Evolutionary conservation across 768 basidiomycete genomes (phyloP).

Genomic region (Amanita inopinata): DNA sequence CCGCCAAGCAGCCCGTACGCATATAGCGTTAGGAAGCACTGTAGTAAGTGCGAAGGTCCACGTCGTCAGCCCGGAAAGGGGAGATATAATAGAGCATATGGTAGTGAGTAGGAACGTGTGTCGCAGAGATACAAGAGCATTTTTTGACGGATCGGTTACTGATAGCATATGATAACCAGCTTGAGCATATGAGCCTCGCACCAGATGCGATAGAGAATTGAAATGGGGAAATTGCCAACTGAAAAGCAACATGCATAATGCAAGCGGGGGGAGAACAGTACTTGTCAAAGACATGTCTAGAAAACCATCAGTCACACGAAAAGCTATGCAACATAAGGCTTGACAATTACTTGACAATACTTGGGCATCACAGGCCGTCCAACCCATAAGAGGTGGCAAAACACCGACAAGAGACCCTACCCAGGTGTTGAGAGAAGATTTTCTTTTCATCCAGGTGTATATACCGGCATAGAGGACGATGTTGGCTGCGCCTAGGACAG

Average conservation of each 20-base stretch:
- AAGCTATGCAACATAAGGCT: no score
- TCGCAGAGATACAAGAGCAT: slow-evolving; percentile 77
- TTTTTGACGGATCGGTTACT: slow-evolving; percentile 66
- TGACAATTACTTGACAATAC: slow-evolving; percentile 43
- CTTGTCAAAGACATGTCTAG: slow-evolving; percentile 47
- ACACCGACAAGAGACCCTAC: slow-evolving; percentile 88
- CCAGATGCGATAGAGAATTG: slow-evolving; percentile 82
- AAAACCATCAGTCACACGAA: no score
- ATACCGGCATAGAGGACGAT: slow-evolving; percentile 83
- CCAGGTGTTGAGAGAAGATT: slow-evolving; percentile 82
- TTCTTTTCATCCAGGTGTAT: slow-evolving; percentile 91
- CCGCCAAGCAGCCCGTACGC: slow-evolving; percentile 54
- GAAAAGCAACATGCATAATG: slow-evolving; percentile 78
- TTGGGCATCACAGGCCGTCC: slow-evolving; percentile 85
- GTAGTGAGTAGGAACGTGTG: slow-evolving; percentile 72
- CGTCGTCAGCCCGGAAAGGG: slow-evolving; percentile 87
- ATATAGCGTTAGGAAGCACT: slow-evolving; percentile 64
- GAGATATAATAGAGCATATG: slow-evolving; percentile 71
- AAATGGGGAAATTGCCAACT: slow-evolving; percentile 99
- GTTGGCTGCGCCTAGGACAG: slow-evolving; percentile 73
- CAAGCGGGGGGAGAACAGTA: slow-evolving; percentile 74
- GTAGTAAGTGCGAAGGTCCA: slow-evolving; percentile 80
- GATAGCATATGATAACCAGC: slow-evolving; percentile 92
- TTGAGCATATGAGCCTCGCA: slow-evolving; percentile 83
- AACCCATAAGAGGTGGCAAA: slow-evolving; percentile 94